phyloP scores from a whole-genome alignment of 176 grass and related monocot genomes.

The Zoysia japonica region DNA sequence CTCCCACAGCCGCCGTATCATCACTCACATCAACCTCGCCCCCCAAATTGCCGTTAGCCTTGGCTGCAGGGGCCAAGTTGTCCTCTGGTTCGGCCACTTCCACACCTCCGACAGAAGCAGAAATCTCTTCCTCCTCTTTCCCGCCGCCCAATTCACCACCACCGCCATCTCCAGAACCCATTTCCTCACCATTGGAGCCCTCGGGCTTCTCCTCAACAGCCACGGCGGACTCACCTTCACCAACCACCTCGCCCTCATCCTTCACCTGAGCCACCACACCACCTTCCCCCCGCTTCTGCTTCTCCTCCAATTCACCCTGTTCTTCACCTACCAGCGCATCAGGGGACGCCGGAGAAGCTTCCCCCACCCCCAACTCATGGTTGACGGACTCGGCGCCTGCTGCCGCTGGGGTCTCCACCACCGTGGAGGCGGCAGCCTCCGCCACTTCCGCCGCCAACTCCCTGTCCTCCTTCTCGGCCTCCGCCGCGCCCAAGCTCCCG shows the following conservation, averaged over 20 bases:
- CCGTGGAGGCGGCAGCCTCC: neutral
- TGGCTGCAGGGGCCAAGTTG: conserved; percentile 9
- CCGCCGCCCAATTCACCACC: neutral
- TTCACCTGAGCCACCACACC: neutral
- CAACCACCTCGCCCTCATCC: neutral
- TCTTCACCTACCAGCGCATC: conserved; percentile 20
- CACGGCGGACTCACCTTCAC: neutral
- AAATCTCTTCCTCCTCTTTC: conserved; percentile 3
- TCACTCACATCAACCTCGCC: neutral
- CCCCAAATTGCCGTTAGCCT: conserved; percentile 25
- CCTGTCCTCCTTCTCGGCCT: neutral
- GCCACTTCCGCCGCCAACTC: neutral
- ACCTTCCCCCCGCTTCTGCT: neutral
- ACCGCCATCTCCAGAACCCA: neutral
- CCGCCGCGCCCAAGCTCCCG: neutral
- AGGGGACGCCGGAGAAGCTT: conserved; percentile 12
- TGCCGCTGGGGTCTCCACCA: too few relatives aligned
- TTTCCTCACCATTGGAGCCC: conserved; percentile 7
- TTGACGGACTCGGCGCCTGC: neutral
- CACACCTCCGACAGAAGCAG: neutral
- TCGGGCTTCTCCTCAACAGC: neutral
- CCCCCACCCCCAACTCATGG: conserved; percentile 25
- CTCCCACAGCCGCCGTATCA: neutral
- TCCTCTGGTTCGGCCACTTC: neutral
- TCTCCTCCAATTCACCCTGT: conserved; percentile 19